A percentile compares a stretch with the other conserved stretches of the same genome.
Evolutionary conservation across 108 stramenopile species (phyloP).

Genomic region (Stephanodiscus minutulus): DNA sequence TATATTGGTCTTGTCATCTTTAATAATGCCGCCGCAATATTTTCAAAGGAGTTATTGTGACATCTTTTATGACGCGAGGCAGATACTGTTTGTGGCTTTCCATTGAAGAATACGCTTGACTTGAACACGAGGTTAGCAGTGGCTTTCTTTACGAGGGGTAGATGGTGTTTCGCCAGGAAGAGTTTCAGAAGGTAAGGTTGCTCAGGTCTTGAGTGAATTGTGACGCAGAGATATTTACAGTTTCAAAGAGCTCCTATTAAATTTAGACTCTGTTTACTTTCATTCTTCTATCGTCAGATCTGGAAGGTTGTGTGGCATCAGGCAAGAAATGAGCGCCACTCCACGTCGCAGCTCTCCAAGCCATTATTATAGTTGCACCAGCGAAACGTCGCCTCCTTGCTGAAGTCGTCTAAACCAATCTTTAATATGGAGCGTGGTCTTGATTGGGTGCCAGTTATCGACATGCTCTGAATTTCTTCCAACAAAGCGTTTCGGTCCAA

Average conservation of each 20-base stretch:
- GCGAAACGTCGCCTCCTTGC: conserved; percentile 12
- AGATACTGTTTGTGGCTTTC: too few species aligned
- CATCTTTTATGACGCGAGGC: too few species aligned
- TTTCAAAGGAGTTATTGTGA: too few species aligned
- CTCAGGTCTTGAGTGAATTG: too few species aligned
- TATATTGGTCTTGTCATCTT: background rate
- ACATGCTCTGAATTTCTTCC: conserved; percentile 14
- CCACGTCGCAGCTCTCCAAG: conserved; percentile 20
- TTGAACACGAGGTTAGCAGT: too few species aligned
- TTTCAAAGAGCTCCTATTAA: too few species aligned
- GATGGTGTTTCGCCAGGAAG: too few species aligned
- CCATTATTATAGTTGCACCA: conserved; percentile 24
- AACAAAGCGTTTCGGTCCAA: conserved; percentile 23
- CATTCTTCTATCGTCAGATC: background rate
- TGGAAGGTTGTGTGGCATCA: background rate
- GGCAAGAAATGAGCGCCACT: conserved; percentile 23
- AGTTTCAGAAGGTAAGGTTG: too few species aligned
- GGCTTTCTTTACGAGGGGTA: too few species aligned
- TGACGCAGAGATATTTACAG: too few species aligned
- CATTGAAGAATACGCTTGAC: too few species aligned
- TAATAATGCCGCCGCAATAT: too few species aligned
- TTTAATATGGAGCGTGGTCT: conserved; percentile 20
- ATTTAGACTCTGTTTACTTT: background rate
- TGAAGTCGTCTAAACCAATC: conserved; percentile 20
- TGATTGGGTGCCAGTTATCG: conserved; percentile 6